Percentiles rank a stretch among this genome's conserved stretches.
phyloP scores from a whole-genome alignment of 495 filamentous ascomycete species.

The Tuber calosporum region DNA sequence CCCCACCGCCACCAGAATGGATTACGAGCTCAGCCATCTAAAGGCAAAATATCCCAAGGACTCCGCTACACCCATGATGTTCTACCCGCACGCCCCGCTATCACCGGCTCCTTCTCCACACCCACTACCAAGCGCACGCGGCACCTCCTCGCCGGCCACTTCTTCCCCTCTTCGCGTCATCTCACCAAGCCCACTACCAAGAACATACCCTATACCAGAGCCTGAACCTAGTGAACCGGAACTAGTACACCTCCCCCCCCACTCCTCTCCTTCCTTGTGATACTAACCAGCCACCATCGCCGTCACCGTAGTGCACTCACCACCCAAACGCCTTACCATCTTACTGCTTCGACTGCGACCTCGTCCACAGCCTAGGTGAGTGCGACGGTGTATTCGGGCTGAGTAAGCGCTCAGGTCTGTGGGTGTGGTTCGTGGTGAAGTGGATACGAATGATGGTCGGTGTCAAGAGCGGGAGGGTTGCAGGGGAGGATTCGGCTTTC shows the following conservation, averaged over 20 bases:
- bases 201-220: too few relatives aligned
- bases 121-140: too few relatives aligned
- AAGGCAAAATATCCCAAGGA: background rate
- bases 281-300: background rate
- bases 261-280: too few relatives aligned
- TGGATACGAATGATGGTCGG: background rate
- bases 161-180: too few relatives aligned
- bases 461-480: background rate
- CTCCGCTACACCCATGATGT: background rate
- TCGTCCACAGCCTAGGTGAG: background rate
- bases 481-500: background rate
- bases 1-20: background rate
- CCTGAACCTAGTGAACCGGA: too few relatives aligned
- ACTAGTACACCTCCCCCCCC: too few relatives aligned
- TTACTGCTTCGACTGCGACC: background rate
- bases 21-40: background rate
- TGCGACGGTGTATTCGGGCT: background rate
- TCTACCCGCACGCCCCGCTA: background rate
- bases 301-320: too few relatives aligned
- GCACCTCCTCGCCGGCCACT: too few relatives aligned
- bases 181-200: too few relatives aligned
- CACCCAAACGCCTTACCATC: background rate
- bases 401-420: background rate
- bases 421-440: background rate
- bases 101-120: background rate